Evolutionary conservation across 495 filamentous ascomycete genomes (phyloP), one percentile per base, ranked within the genome.

Genomic region (Venustampulla echinocandica): DNA sequence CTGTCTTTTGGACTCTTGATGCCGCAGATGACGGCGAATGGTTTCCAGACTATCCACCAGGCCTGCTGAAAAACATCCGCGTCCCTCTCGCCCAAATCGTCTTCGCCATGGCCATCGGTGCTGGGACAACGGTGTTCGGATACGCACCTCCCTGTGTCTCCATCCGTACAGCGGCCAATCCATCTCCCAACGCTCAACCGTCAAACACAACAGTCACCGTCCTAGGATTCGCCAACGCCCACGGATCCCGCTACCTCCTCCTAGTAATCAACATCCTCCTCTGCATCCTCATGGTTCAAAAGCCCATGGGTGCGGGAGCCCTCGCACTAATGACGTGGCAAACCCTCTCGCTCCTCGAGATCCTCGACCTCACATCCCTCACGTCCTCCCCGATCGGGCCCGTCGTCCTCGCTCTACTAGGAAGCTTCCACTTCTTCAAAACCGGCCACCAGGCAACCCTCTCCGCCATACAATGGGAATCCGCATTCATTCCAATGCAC

Each of bases 371-470:
- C 34, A 85, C 86, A 62, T 62, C 70, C 34, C 66, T 95, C 1
- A 67, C 75, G 1, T 61, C 70, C 33, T 82, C 84, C 2, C 63
- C 84, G 24, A 81, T 97, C 58, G 92, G 89, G 0, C 90, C 93
- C 18, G 69, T 89, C 18, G 71, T 94, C 30, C 72, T 99, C 10
- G 93, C 79, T 28, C 64, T 96, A 13, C 73, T 99, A 1, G 93
- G 88, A 38, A 84, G 80, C 53, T 95, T 88, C 62, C 79, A 95
- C 68, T 99, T 82, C 71, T 99, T 99, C 79, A 95, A 90, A 56
- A 99, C 92, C 0, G 92, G 92, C 53, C 92, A 99, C 64, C 93
- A 97, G 64, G 90, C 90, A 13, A 83, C 81, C 0, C 75, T 95
- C 18, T 74, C 78, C 55, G 82, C 77, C 49, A 93, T 99, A 61